Evolutionary conservation across 2,329 filamentous ascomycete genomes (phyloP).

Genomic region (Tolypocladium guangdongense): DNA sequence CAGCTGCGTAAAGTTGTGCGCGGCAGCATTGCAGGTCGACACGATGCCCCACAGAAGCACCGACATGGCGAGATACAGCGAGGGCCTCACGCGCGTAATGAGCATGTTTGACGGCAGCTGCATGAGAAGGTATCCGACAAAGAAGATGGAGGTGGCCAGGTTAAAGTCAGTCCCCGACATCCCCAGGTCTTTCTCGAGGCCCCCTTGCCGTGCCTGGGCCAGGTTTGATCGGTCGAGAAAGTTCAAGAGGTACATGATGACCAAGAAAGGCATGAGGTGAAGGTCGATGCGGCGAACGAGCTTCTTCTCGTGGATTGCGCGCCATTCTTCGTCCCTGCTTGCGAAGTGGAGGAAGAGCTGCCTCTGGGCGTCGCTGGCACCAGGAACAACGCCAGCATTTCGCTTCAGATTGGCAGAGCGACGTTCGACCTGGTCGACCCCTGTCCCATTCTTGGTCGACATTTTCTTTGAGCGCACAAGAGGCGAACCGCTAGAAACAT

Average conservation of each 20-base stretch:
- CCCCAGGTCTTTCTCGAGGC: constrained; percentile 25
- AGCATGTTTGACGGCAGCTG: constrained; percentile 51
- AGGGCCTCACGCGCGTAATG: constrained; percentile 41
- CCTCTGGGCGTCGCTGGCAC: neutral
- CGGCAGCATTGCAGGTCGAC: constrained; percentile 35
- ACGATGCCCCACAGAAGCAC: constrained; percentile 25
- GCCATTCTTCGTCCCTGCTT: constrained; percentile 9
- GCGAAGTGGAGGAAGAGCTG: constrained; percentile 5
- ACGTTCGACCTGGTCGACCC: too few relatives aligned
- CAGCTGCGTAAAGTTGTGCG: constrained; percentile 28
- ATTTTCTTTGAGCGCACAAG: too few relatives aligned
- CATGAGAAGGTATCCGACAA: constrained; percentile 50
- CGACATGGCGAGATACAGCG: constrained; percentile 40
- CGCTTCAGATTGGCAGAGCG: neutral
- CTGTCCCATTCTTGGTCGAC: neutral
- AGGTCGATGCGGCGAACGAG: constrained; percentile 40
- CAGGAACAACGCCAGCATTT: neutral
- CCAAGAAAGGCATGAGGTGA: constrained; percentile 38
- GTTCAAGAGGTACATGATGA: constrained; percentile 46
- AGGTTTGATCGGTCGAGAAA: constrained; percentile 44
- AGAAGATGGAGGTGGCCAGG: constrained; percentile 27
- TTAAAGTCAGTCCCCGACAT: too few relatives aligned
- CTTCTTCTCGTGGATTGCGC: constrained; percentile 12
- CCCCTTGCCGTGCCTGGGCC: constrained; percentile 42
- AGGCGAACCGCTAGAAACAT: too few relatives aligned